Evolutionary conservation across 116 monocot genomes (phyloP).

Genomic region (Zostera marina): DNA sequence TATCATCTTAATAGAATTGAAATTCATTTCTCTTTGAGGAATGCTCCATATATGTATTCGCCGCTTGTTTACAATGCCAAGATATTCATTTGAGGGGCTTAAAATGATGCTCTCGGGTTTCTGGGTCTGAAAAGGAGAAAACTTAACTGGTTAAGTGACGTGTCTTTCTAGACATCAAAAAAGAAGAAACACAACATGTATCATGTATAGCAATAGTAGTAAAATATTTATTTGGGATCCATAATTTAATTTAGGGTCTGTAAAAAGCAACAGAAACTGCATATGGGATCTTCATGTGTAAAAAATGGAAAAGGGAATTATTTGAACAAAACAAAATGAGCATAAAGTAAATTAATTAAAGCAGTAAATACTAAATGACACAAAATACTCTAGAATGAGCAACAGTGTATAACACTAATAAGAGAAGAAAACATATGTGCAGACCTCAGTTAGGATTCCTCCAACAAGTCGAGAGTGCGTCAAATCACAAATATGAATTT

Average conservation of each 20-base stretch:
- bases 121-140: constrained; percentile 31
- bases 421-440: background rate
- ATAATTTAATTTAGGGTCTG: too few relatives aligned
- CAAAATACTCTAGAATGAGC: background rate
- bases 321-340: too few relatives aligned
- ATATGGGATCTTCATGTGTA: too few relatives aligned
- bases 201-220: too few relatives aligned
- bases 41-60: constrained; percentile 68
- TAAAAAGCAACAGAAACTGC: too few relatives aligned
- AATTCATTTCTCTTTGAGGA: constrained; percentile 29
- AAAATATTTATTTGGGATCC: too few relatives aligned
- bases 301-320: too few relatives aligned
- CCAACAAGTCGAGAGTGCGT: constrained; percentile 31
- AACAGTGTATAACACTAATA: background rate
- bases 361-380: background rate
- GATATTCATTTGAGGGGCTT: constrained; percentile 46
- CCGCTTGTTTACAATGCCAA: constrained; percentile 56
- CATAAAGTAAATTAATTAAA: background rate
- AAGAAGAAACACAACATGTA: too few relatives aligned
- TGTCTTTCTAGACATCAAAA: too few relatives aligned
- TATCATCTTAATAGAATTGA: constrained; percentile 47
- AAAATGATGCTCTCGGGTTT: constrained; percentile 37
- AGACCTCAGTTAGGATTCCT: constrained; percentile 60
- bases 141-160: too few relatives aligned
- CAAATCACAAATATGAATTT: constrained; percentile 59